phyloP scores from a whole-genome alignment of 2,329 filamentous ascomycete species.

The Epichloe amarillans region DNA sequence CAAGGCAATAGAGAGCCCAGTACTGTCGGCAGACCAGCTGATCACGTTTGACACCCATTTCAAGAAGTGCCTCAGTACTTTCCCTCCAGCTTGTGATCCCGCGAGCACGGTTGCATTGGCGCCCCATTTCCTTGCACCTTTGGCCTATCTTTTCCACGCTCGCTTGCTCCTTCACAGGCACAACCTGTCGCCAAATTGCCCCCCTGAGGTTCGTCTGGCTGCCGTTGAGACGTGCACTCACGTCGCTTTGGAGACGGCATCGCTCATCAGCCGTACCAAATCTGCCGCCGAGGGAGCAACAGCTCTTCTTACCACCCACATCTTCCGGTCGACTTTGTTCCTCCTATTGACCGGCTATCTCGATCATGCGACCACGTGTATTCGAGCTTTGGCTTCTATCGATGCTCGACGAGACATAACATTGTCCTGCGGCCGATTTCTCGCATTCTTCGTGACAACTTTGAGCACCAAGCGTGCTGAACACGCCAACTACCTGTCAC shows the following conservation, averaged over 20 bases:
- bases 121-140: constrained; percentile 58
- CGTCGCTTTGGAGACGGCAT: constrained; percentile 65
- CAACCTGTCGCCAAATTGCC: constrained; percentile 64
- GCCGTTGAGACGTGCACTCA: constrained; percentile 68
- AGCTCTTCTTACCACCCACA: constrained; percentile 64
- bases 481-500: constrained; percentile 25
- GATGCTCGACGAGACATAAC: constrained; percentile 61
- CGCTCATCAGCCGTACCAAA: constrained; percentile 54
- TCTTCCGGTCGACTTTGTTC: constrained; percentile 78
- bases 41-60: constrained; percentile 76
- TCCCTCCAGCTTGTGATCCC: constrained; percentile 62
- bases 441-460: constrained; percentile 65
- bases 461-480: constrained; percentile 44
- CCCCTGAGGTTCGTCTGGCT: constrained; percentile 48
- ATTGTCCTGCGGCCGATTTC: constrained; percentile 63
- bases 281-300: constrained; percentile 55
- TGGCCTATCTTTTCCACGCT: constrained; percentile 68
- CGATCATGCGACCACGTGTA: constrained; percentile 57
- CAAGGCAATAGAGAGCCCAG: constrained; percentile 53
- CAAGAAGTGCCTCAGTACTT: constrained; percentile 56
- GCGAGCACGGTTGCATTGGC: constrained; percentile 55
- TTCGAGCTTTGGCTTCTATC: constrained; percentile 58
- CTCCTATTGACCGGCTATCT: constrained; percentile 63
- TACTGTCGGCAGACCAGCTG: constrained; percentile 53
- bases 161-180: constrained; percentile 81